Base-by-base conservation (phyloP, 2,329 filamentous ascomycete genomes). In the Parastagonospora avenae region DNA sequence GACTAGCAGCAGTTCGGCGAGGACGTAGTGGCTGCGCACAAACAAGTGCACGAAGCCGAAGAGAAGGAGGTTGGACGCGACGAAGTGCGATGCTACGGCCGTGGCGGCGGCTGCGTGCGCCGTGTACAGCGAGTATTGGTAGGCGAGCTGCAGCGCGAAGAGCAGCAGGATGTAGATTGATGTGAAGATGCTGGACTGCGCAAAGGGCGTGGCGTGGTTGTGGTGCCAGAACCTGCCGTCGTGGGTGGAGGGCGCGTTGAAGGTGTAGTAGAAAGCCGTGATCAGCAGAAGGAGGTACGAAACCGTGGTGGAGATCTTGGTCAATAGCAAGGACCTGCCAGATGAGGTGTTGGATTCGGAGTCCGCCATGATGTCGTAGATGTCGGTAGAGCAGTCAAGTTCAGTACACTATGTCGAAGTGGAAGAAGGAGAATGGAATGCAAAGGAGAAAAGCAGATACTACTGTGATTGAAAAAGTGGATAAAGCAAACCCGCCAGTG, bases 11-110 rank as follows among this genome's bases (percentile, higher is more conserved):
- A 95, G 54, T 77, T 93, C 88, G 8, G 90, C 86, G 75, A 86
- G 85, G 78, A 84, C 82, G 77, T 92, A 94, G 73, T 89, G 82
- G 42, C 80, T 84, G 63, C 87, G 85, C 46, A 90, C 87, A 79
- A 93, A 96, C 55, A 96, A 84, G 79, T 92, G 85, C 64, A 95
- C 83, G 73, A 92, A 96, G 62, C 83, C 85, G 60, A 92, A 89
- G 73, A 91, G 85, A 53, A 96, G 82, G 36, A 96, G 77, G 74
- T 96, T 96, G 81, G 91, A 89, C 63, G 89, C 71, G 71, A 95
- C 91, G 75, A 93, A 96, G 79, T 96, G 90, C 62, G 85, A 83
- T 54, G 90, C 91, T 11, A 95, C 87, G 60, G 89, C 86, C 59
- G 88, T 88, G 16, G 91, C 90, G 12, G 85, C 82, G 53, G 84